Conservation (phyloP, 1,139 yeast genomes). For the Saccharomyces hybrid region DNA sequence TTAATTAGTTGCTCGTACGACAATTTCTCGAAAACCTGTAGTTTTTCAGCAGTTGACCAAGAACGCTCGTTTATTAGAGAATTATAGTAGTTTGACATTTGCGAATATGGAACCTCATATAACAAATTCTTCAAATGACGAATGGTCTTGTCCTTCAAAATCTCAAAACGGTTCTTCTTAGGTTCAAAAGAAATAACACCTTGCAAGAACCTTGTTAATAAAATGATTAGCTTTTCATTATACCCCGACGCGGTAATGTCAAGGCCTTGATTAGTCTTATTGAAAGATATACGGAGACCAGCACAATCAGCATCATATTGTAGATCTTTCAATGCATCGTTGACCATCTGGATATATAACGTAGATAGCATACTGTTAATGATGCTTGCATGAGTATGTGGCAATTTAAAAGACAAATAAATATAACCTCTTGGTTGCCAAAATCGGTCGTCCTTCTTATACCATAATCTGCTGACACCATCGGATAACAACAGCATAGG, state of each 20-base stretch:
- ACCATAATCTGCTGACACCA: slow-evolving; percentile 76
- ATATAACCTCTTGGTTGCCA: slow-evolving; percentile 82
- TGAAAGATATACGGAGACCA: too few species aligned
- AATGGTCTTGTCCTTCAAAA: slow-evolving; percentile 53
- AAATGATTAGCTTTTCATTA: slow-evolving; percentile 65
- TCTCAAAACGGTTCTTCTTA: slow-evolving; percentile 50
- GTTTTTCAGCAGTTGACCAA: slow-evolving; percentile 60
- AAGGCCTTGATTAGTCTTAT: slow-evolving; percentile 67
- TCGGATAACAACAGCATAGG: slow-evolving; percentile 45
- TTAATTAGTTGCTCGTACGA: too few species aligned
- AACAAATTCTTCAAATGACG: slow-evolving; percentile 65
- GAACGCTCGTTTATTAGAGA: slow-evolving; percentile 62
- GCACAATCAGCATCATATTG: slow-evolving; percentile 83
- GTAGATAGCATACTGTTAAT: slow-evolving; percentile 50
- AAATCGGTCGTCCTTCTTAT: slow-evolving; percentile 82
- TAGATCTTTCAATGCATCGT: slow-evolving; percentile 63
- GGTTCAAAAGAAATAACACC: slow-evolving; percentile 50
- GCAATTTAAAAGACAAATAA: slow-evolving; percentile 57
- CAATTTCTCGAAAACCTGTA: slow-evolving; percentile 43
- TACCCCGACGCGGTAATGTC: slow-evolving; percentile 67
- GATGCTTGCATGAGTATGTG: slow-evolving; percentile 53
- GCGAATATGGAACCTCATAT: slow-evolving; percentile 68
- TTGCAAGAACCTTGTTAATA: slow-evolving; percentile 53
- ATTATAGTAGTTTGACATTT: slow-evolving; percentile 56
- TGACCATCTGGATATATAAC: slow-evolving; percentile 59